phyloP scores from a whole-genome alignment of 2,329 filamentous ascomycete genomes.

The Monilinia laxa region DNA sequence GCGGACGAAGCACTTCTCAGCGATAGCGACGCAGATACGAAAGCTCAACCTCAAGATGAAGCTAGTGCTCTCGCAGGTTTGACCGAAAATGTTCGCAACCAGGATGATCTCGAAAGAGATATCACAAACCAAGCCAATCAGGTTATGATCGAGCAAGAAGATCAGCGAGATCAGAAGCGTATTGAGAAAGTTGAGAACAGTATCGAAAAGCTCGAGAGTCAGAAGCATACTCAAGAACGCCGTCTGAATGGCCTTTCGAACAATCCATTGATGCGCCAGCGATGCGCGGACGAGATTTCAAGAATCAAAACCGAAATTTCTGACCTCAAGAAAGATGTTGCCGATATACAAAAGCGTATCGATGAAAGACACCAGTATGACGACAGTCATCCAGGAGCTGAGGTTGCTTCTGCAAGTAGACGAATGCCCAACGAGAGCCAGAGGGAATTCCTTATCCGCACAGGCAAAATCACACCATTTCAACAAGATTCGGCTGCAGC shows the following conservation, averaged over 20 bases:
- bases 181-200: slow-evolving; percentile 58
- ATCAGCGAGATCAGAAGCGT: slow-evolving; percentile 61
- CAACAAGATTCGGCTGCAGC: slow-evolving; percentile 63
- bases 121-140: slow-evolving; percentile 65
- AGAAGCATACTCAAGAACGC: slow-evolving; percentile 60
- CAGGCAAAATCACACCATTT: slow-evolving; percentile 96
- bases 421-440: slow-evolving; percentile 77
- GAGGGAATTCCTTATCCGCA: slow-evolving; percentile 87
- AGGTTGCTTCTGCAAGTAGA: slow-evolving; percentile 52
- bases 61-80: slow-evolving; percentile 53
- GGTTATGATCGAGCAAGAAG: slow-evolving; percentile 60
- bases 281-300: slow-evolving; percentile 44
- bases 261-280: slow-evolving; percentile 49
- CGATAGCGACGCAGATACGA: slow-evolving; percentile 14
- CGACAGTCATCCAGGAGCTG: slow-evolving; percentile 45
- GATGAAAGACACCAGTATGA: slow-evolving; percentile 64
- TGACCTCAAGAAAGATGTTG: slow-evolving; percentile 68
- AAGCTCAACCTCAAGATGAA: slow-evolving; percentile 34
- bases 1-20: slow-evolving; percentile 30
- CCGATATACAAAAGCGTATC: slow-evolving; percentile 79
- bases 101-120: slow-evolving; percentile 87
- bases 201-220: slow-evolving; percentile 60
- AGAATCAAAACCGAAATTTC: slow-evolving; percentile 35
- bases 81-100: slow-evolving; percentile 72
- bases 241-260: slow-evolving; percentile 55